Evolutionary conservation across 495 filamentous ascomycete species (phyloP).

Genomic region (Pyronema omphalodes): DNA sequence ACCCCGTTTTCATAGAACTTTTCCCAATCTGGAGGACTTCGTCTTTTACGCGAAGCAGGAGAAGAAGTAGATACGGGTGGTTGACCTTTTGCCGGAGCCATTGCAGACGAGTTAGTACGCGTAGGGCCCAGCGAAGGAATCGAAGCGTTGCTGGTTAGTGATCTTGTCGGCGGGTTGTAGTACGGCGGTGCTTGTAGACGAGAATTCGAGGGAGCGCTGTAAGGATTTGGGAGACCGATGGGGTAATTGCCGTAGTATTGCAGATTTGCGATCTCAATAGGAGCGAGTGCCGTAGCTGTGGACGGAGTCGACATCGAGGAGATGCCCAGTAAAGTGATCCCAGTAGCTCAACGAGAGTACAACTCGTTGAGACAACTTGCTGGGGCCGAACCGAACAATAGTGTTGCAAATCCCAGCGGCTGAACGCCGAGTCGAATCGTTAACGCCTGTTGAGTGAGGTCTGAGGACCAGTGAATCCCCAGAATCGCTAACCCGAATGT

Average conservation of each 20-base stretch:
- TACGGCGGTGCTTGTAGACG: slow-evolving; percentile 13
- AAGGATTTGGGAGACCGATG: slow-evolving; percentile 34
- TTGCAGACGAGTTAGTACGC: slow-evolving; percentile 16
- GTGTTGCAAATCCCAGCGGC: not conserved
- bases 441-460: not conserved
- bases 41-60: slow-evolving; percentile 9
- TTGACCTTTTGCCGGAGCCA: slow-evolving; percentile 18
- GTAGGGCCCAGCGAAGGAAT: slow-evolving; percentile 25
- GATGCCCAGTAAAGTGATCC: not conserved
- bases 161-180: slow-evolving; percentile 15
- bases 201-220: slow-evolving; percentile 14
- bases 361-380: not conserved
- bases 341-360: not conserved
- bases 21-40: slow-evolving; percentile 56
- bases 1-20: slow-evolving; percentile 85
- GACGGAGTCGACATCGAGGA: slow-evolving; percentile 47
- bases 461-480: not conserved
- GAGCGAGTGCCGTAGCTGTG: slow-evolving; percentile 45
- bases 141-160: slow-evolving; percentile 17
- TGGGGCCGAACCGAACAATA: not conserved
- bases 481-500: not conserved
- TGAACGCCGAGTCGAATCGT: not conserved
- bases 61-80: slow-evolving; percentile 5
- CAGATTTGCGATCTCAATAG: slow-evolving; percentile 33
- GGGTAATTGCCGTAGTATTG: slow-evolving; percentile 36